A percentile compares a stretch with the other conserved stretches of the same genome.
phyloP scores from a whole-genome alignment of 1,284 basidiomycete species.

The Fistulinella cinereoalba region DNA sequence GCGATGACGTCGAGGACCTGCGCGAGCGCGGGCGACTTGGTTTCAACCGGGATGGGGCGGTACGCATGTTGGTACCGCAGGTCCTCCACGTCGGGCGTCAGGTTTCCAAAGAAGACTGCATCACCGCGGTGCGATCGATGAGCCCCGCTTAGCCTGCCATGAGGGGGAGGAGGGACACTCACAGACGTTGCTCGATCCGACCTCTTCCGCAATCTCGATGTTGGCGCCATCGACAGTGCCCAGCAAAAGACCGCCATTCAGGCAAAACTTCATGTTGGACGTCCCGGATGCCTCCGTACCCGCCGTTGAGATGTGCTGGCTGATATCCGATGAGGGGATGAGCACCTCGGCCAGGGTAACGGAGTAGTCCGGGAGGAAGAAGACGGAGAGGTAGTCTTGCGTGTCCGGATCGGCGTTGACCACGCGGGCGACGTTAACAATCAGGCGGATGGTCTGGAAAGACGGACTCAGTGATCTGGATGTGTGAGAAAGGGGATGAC shows the following conservation, averaged over 20 bases:
- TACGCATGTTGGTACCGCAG: conserved; percentile 82
- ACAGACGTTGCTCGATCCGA: conserved; percentile 71
- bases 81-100: conserved; percentile 80
- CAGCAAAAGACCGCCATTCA: conserved; percentile 84
- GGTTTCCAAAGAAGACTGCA: conserved; percentile 78
- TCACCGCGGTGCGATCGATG: not conserved
- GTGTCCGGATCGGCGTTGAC: conserved; percentile 88
- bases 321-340: conserved; percentile 89
- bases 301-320: conserved; percentile 91
- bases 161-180: conserved; percentile 26
- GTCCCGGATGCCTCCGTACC: conserved; percentile 89
- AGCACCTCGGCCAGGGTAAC: conserved; percentile 88
- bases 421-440: conserved; percentile 83
- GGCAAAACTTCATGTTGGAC: conserved; percentile 91
- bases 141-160: too few relatives aligned
- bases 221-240: conserved; percentile 90
- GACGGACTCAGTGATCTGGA: conserved; percentile 5
- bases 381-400: conserved; percentile 76
- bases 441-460: conserved; percentile 79
- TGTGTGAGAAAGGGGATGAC: conserved; percentile 1
- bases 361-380: conserved; percentile 87
- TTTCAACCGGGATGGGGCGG: conserved; percentile 72
- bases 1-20: conserved; percentile 72
- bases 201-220: conserved; percentile 93
- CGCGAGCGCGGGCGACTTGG: conserved; percentile 79